Percentiles rank a stretch among this genome's conserved stretches.
Evolutionary conservation across 768 basidiomycete genomes (phyloP).

Genomic region (Leccinum uliginosum): DNA sequence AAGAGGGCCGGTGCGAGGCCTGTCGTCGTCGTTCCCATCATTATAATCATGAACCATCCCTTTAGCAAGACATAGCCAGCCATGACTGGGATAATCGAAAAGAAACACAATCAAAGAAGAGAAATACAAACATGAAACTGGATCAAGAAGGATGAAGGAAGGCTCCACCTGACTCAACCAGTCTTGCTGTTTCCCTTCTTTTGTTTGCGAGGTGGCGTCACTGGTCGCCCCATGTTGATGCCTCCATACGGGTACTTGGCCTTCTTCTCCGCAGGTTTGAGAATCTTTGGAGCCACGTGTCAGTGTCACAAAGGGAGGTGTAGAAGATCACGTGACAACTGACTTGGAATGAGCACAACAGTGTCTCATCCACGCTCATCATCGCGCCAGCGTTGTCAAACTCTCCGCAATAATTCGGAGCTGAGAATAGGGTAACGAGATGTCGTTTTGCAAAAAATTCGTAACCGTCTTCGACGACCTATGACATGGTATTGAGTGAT

Average conservation of each 20-base stretch:
- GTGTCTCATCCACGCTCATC: slow-evolving; percentile 99
- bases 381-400: slow-evolving; percentile 99
- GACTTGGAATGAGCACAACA: slow-evolving; percentile 98
- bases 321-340: slow-evolving; percentile 20
- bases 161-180: slow-evolving; percentile 32
- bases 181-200: slow-evolving; percentile 93
- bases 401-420: slow-evolving; percentile 93
- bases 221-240: slow-evolving; percentile 81
- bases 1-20: slow-evolving; percentile 9
- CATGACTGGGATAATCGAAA: slow-evolving; percentile 21
- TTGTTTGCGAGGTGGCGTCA: slow-evolving; percentile 95
- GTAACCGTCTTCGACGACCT: slow-evolving; percentile 99
- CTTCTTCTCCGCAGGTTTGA: slow-evolving; percentile 99
- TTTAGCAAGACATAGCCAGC: slow-evolving; percentile 28
- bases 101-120: slow-evolving; percentile 24
- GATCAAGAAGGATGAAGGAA: slow-evolving; percentile 25
- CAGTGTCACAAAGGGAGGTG: neutral
- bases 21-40: slow-evolving; percentile 18
- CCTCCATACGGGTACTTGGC: slow-evolving; percentile 87
- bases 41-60: slow-evolving; percentile 17
- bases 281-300: slow-evolving; percentile 53
- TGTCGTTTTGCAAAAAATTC: slow-evolving; percentile 99
- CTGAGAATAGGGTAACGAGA: slow-evolving; percentile 94
- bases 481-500: slow-evolving; percentile 1
- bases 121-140: slow-evolving; percentile 29